phyloP scores from a whole-genome alignment of 2,329 filamentous ascomycete species.

The Nannizzia gypsea region DNA sequence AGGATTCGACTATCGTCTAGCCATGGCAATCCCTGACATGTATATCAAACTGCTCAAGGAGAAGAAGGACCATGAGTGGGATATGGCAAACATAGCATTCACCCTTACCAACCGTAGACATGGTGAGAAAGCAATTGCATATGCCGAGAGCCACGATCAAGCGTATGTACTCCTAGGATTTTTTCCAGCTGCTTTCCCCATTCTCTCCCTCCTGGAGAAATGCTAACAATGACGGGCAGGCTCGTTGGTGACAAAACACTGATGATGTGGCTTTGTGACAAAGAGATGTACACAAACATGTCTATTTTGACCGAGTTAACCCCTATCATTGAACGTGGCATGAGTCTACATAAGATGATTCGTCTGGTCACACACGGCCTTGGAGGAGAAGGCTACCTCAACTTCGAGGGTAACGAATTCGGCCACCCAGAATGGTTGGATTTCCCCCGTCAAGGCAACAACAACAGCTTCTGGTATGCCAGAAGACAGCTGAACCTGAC shows the following conservation, averaged over 20 bases:
- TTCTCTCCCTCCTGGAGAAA: not conserved
- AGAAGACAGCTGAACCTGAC: constrained; percentile 86
- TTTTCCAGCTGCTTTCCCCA: not conserved
- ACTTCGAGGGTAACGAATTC: constrained; percentile 98
- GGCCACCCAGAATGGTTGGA: constrained; percentile 98
- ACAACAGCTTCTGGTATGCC: constrained; percentile 90
- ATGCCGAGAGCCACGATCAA: constrained; percentile 95
- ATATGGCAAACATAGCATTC: constrained; percentile 71
- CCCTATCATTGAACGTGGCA: constrained; percentile 75
- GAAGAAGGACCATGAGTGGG: constrained; percentile 80
- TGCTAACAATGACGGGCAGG: constrained; percentile 36
- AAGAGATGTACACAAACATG: constrained; percentile 97
- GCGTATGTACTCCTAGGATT: constrained; percentile 50
- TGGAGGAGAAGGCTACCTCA: constrained; percentile 92
- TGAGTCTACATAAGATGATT: constrained; percentile 95
- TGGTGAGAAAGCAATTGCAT: constrained; percentile 96
- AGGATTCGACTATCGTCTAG: constrained; percentile 92
- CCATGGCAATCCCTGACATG: constrained; percentile 96
- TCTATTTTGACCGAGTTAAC: constrained; percentile 74
- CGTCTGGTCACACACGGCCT: constrained; percentile 81
- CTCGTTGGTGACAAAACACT: constrained; percentile 93
- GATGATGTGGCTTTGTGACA: constrained; percentile 97
- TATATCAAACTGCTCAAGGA: constrained; percentile 99
- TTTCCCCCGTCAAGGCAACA: constrained; percentile 86
- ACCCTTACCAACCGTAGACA: constrained; percentile 87